These are phyloP conservation scores for Eucalyptus marginata DNA, from an alignment of 345 rosid species.

Conservation along the genomic window DNA sequence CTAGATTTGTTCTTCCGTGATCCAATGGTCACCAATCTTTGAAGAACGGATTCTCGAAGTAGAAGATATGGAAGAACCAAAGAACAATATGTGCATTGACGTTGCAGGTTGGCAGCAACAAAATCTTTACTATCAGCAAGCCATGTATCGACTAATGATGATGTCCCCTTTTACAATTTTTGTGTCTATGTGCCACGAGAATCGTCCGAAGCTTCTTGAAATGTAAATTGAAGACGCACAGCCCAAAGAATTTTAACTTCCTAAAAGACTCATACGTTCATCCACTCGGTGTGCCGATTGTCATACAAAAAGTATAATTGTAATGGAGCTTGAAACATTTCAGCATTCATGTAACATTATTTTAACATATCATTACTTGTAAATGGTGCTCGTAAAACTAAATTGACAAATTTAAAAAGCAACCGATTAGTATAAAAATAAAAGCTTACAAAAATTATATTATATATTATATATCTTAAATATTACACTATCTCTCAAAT, in stretches of 20 bases:
- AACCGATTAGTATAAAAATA: neutral
- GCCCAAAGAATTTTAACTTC: neutral
- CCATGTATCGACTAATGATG: neutral
- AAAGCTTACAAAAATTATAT: neutral
- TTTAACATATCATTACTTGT: neutral
- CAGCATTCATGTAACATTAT: neutral
- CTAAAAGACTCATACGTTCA: neutral
- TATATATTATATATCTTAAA: no score
- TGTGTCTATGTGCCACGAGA: neutral
- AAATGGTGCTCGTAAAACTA: neutral
- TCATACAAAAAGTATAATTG: neutral
- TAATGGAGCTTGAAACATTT: neutral
- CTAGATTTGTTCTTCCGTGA: neutral
- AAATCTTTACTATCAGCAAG: neutral
- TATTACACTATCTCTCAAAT: neutral
- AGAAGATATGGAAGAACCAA: neutral
- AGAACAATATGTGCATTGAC: neutral
- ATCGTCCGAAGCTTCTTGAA: neutral
- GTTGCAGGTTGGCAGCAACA: neutral
- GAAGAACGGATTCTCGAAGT: neutral
- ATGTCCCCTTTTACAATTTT: neutral
- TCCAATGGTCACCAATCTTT: neutral
- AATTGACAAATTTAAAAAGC: neutral
- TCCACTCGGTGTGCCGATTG: neutral
- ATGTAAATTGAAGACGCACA: neutral